phyloP scores from a whole-genome alignment of 2,329 filamentous ascomycete species.

The Talaromyces marneffei region DNA sequence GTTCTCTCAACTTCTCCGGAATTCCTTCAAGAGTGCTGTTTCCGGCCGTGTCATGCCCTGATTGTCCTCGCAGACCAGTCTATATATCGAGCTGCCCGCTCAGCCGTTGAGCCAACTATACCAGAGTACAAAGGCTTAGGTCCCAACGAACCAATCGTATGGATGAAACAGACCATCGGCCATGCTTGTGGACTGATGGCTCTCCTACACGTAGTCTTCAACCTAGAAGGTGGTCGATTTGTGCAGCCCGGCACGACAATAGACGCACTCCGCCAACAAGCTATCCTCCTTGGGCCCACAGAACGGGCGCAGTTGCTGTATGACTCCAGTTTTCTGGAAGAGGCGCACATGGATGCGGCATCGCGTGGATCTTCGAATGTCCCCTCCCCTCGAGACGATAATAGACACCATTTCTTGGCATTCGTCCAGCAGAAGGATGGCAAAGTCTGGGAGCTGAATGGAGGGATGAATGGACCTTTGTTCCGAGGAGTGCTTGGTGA shows the following conservation, averaged over 20 bases:
- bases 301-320: constrained; percentile 8
- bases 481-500: constrained; percentile 24
- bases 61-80: neutral
- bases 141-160: constrained; percentile 48
- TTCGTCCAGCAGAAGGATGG: constrained; percentile 31
- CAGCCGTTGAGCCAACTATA: neutral
- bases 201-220: constrained; percentile 50
- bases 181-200: constrained; percentile 56
- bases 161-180: constrained; percentile 55
- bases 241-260: neutral
- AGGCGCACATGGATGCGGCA: constrained; percentile 11
- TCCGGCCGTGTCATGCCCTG: constrained; percentile 50
- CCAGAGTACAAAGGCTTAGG: constrained; percentile 43
- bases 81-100: constrained; percentile 8
- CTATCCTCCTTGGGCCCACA: constrained; percentile 2
- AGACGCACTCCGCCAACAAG: neutral
- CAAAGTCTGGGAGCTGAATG: constrained; percentile 32
- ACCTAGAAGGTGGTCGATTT: constrained; percentile 29
- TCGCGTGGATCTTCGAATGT: constrained; percentile 1
- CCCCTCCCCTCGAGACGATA: constrained; percentile 1
- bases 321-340: constrained; percentile 9
- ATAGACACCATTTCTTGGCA: constrained; percentile 26
- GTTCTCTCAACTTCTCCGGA: constrained; percentile 49
- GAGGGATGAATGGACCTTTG: constrained; percentile 27
- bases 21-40: constrained; percentile 45